Conservation (phyloP, 768 basidiomycete species). For the Boletus rubroflammeus region DNA sequence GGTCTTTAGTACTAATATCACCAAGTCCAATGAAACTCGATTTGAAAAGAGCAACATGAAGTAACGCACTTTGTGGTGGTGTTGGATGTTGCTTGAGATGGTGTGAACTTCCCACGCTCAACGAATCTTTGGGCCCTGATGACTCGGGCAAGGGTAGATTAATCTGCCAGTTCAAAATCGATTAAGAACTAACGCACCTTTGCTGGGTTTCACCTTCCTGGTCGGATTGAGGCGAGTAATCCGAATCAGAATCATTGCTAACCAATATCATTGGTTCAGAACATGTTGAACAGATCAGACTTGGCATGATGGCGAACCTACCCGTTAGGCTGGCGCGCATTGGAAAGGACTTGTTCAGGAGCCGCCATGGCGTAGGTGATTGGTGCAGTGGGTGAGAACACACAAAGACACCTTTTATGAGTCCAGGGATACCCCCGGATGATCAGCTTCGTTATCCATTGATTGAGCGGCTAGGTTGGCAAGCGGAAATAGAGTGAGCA, state of each 20-base stretch:
- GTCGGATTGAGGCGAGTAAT: neutral
- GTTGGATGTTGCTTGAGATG: accelerated
- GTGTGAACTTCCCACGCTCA: neutral
- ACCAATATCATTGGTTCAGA: neutral
- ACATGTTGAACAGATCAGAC: neutral
- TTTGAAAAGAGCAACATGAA: neutral
- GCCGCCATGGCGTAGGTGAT: neutral
- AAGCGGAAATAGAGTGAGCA: slow-evolving; percentile 2
- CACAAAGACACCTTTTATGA: slow-evolving; percentile 14
- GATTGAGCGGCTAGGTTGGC: slow-evolving; percentile 6
- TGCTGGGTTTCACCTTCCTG: neutral
- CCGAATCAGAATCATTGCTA: neutral
- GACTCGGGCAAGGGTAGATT: neutral
- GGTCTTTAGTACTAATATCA: neutral
- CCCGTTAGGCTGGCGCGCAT: neutral
- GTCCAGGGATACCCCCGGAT: slow-evolving; percentile 5
- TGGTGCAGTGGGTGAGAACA: neutral
- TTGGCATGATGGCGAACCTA: neutral
- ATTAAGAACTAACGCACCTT: neutral
- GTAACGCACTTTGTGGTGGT: neutral
- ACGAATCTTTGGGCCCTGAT: neutral
- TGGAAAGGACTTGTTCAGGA: neutral
- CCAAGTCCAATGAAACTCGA: neutral
- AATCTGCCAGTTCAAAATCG: neutral
- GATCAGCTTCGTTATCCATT: slow-evolving; percentile 2